Evolutionary conservation across 345 rosid species (phyloP).

Genomic region (Melaleuca quinquenervia): DNA sequence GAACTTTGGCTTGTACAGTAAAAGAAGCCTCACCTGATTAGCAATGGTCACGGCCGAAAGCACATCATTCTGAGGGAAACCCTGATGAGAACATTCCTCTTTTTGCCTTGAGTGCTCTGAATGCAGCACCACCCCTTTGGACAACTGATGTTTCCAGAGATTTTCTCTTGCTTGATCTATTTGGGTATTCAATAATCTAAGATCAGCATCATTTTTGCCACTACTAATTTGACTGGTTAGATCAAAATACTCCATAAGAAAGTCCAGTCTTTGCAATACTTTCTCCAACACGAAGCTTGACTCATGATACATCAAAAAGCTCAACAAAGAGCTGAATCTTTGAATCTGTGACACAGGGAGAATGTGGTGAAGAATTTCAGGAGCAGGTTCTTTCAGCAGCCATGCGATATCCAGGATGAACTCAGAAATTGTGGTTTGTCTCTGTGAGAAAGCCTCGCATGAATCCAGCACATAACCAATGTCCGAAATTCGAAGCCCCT

Average conservation of each 20-base stretch:
- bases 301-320: constrained; percentile 41
- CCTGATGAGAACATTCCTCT: constrained; percentile 11
- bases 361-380: constrained; percentile 29
- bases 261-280: constrained; percentile 39
- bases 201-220: constrained; percentile 27
- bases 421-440: constrained; percentile 47
- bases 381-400: constrained; percentile 58
- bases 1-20: neutral
- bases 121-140: constrained; percentile 1
- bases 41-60: constrained; percentile 17
- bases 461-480: constrained; percentile 13
- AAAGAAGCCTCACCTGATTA: constrained; percentile 35
- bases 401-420: constrained; percentile 76
- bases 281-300: constrained; percentile 45
- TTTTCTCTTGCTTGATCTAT: constrained; percentile 34
- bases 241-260: constrained; percentile 22
- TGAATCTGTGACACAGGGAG: constrained; percentile 49
- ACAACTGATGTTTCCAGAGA: constrained; percentile 20
- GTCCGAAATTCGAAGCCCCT: constrained; percentile 2
- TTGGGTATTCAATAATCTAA: constrained; percentile 24
- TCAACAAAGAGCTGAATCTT: constrained; percentile 46
- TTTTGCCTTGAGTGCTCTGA: constrained; percentile 9
- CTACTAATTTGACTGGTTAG: constrained; percentile 6
- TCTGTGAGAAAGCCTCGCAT: constrained; percentile 28
- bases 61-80: constrained; percentile 15